Conservation (phyloP, 2,329 filamentous ascomycete genomes). For the Ceratocystis eucalypticola region DNA sequence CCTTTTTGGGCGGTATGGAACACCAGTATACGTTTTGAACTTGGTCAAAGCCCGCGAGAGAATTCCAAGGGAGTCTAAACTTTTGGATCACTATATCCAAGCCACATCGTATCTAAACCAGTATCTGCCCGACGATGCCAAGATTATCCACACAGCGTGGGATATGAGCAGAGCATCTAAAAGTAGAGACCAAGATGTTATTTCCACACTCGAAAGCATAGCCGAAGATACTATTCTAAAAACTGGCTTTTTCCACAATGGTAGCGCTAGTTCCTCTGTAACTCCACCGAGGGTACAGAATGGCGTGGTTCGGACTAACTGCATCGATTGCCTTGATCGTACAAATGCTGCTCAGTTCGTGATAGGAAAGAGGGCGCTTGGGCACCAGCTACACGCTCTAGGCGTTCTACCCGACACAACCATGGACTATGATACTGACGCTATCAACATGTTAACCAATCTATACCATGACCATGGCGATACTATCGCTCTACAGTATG, state of each 20-base stretch:
- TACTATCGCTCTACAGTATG: slow-evolving; percentile 94
- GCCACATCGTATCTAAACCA: slow-evolving; percentile 90
- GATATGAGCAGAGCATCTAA: slow-evolving; percentile 97
- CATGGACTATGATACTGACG: slow-evolving; percentile 88
- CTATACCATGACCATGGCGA: slow-evolving; percentile 99
- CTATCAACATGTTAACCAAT: slow-evolving; percentile 88
- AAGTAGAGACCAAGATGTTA: slow-evolving; percentile 82
- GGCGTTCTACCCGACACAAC: slow-evolving; percentile 68
- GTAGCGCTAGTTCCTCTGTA: slow-evolving; percentile 50
- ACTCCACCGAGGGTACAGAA: slow-evolving; percentile 59
- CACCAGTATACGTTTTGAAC: slow-evolving; percentile 82
- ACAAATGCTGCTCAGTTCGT: slow-evolving; percentile 98
- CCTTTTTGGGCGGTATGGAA: slow-evolving; percentile 82
- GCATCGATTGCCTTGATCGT: slow-evolving; percentile 91
- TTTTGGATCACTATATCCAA: slow-evolving; percentile 74
- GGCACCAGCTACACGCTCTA: slow-evolving; percentile 80
- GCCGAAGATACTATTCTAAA: slow-evolving; percentile 72
- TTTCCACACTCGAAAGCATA: slow-evolving; percentile 77
- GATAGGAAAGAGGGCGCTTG: slow-evolving; percentile 85
- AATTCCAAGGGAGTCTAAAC: slow-evolving; percentile 78
- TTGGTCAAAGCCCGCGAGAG: slow-evolving; percentile 81
- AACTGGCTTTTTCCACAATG: slow-evolving; percentile 93
- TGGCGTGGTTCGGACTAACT: slow-evolving; percentile 87
- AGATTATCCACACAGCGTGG: slow-evolving; percentile 89
- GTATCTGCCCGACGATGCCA: slow-evolving; percentile 68